Base-by-base conservation (phyloP, 2,329 filamentous ascomycete genomes). In the Hysterium pulicare region DNA sequence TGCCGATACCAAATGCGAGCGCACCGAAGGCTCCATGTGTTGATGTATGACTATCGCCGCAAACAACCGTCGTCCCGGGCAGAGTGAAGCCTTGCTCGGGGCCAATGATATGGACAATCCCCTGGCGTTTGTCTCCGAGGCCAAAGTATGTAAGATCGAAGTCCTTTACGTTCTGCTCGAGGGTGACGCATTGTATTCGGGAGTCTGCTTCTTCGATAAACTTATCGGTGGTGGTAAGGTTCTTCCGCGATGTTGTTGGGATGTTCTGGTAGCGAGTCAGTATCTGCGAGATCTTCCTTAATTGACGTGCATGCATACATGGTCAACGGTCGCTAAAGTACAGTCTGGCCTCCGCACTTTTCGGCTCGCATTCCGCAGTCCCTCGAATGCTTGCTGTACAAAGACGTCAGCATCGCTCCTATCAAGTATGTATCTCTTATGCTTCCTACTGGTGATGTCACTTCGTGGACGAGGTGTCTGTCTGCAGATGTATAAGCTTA, bases 71-170 rank as follows among this genome's bases (percentile, higher is more conserved):
- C 41, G 93, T 97, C 55, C 89, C 93, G 32, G 93, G 93, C 28
- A 97, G 84, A 43, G 93, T 98, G 76, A 98, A 98, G 55, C 93
- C 93, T 71, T 98, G 93, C 76, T 98, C 93, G 31, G 93, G 93
- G 26, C 93, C 93, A 58, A 98, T 97, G 60, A 98, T 88, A 72
- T 98, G 93, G 45, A 97, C 93, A 59, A 98, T 98, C 54, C 93
- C 93, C 72, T 98, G 93, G 53, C 93, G 84, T 78, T 93, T 94
- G 72, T 97, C 91, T 55, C 86, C 87, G 50, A 98, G 83, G 48
- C 93, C 93, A 65, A 98, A 98, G 73, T 96, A 97, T 67, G 90
- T 96, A 62, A 98, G 78, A 61, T 88, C 90, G 66, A 96, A 97
- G 53, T 91, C 87, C 73, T 91, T 93, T 59, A 98, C 91, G 60